These are phyloP conservation scores for Tuber umbilicatum DNA, from an alignment of 495 filamentous ascomycete species.

Conservation along the genomic window DNA sequence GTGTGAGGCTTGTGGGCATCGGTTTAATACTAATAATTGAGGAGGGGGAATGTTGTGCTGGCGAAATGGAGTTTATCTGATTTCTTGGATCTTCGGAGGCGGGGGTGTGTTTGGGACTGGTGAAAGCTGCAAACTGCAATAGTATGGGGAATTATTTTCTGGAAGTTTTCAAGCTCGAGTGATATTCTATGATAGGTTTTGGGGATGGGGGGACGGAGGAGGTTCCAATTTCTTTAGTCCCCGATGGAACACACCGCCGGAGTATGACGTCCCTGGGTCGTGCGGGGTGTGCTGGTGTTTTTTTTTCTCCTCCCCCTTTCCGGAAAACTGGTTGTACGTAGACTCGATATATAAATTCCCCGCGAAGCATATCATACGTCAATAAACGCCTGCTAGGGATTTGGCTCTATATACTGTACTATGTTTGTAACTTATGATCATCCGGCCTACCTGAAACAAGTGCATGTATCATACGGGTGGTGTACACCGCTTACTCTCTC, in stretches of 20 bases:
- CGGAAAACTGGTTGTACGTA: background rate
- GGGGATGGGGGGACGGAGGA: background rate
- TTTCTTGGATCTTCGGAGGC: background rate
- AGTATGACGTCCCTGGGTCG: background rate
- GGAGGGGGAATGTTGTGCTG: background rate
- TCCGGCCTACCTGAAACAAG: background rate
- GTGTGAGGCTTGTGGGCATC: conserved; percentile 39
- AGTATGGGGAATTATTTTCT: background rate
- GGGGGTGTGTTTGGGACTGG: background rate
- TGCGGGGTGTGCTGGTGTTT: background rate
- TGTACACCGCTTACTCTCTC: background rate
- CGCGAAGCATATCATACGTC: background rate
- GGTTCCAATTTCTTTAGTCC: background rate
- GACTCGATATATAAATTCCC: background rate
- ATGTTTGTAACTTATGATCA: background rate
- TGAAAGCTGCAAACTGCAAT: background rate
- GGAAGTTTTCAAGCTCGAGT: background rate
- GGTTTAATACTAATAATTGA: conserved; percentile 15
- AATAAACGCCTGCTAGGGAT: background rate
- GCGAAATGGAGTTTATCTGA: background rate
- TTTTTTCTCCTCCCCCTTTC: too few species aligned
- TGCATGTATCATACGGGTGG: too few species aligned
- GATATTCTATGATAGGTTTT: background rate
- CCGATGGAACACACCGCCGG: background rate
- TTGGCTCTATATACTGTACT: background rate